Percentiles rank a stretch among this genome's conserved stretches.
Evolutionary conservation across 140 eudicot species (phyloP).

Genomic region (Erigeron philadelphicus): DNA sequence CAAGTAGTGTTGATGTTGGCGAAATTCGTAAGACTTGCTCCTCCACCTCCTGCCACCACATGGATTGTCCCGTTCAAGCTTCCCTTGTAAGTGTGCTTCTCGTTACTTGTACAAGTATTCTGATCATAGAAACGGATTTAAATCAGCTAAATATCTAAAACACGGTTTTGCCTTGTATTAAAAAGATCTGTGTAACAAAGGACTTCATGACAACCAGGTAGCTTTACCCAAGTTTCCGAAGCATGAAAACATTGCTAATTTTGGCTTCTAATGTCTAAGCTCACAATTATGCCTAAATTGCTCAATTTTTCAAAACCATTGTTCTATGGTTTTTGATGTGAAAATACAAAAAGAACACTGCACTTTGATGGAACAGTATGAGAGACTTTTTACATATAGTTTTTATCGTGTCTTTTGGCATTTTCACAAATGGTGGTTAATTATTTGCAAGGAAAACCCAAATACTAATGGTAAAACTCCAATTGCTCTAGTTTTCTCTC

Average conservation of each 20-base stretch:
- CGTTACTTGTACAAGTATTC: slow-evolving; percentile 49
- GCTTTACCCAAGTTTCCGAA: too few species aligned
- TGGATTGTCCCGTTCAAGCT: slow-evolving; percentile 57
- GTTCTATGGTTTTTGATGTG: too few species aligned
- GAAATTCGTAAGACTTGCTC: slow-evolving; percentile 49
- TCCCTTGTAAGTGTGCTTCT: slow-evolving; percentile 48
- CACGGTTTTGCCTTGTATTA: neutral
- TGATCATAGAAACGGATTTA: slow-evolving; percentile 17
- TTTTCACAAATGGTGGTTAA: neutral
- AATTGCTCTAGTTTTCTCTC: neutral
- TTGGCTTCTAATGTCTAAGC: too few species aligned
- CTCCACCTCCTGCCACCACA: slow-evolving; percentile 67
- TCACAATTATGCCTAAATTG: too few species aligned
- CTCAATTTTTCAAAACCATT: too few species aligned
- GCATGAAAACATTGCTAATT: too few species aligned
- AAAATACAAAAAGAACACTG: too few species aligned
- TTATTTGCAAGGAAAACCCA: neutral
- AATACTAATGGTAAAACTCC: neutral
- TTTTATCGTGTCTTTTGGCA: neutral
- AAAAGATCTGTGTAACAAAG: too few species aligned
- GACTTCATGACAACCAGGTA: too few species aligned
- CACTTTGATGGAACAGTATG: too few species aligned
- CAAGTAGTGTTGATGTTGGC: slow-evolving; percentile 38
- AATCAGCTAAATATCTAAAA: neutral
- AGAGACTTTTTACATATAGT: too few species aligned